Evolutionary conservation across 1,284 basidiomycete species (phyloP).

Genomic region (Ustilago curta): DNA sequence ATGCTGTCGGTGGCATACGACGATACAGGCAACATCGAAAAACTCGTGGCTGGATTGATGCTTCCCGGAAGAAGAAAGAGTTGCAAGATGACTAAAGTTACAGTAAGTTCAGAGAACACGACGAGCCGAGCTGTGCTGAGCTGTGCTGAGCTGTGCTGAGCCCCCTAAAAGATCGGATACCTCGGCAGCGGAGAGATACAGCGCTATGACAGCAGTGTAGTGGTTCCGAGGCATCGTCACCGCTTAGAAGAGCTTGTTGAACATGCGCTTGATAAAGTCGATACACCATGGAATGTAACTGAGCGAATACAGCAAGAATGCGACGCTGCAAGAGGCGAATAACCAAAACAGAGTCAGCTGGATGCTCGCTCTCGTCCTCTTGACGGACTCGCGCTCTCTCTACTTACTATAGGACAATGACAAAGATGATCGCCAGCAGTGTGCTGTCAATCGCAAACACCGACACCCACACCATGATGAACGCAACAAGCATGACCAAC

Average conservation of each 20-base stretch:
- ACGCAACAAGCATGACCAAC: constrained; percentile 77
- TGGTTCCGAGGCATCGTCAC: too few relatives aligned
- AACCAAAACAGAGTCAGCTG: neutral
- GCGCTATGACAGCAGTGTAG: too few relatives aligned
- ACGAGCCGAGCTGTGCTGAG: neutral
- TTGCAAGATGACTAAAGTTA: constrained; percentile 13
- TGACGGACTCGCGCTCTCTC: neutral
- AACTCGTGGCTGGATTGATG: neutral
- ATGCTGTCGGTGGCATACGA: too few relatives aligned
- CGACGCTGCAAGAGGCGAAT: constrained; percentile 26
- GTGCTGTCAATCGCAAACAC: constrained; percentile 58
- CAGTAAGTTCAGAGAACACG: constrained; percentile 3
- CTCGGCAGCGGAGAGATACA: neutral
- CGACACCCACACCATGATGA: constrained; percentile 63
- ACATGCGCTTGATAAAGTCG: constrained; percentile 59
- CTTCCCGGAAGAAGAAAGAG: neutral
- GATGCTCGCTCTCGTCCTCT: neutral
- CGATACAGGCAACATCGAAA: neutral
- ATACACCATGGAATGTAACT: constrained; percentile 57
- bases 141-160: too few relatives aligned
- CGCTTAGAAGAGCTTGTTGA: constrained; percentile 49
- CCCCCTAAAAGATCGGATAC: neutral
- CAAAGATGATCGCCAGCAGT: constrained; percentile 58
- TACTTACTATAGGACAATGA: constrained; percentile 61
- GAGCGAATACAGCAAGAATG: constrained; percentile 51